phyloP scores from a whole-genome alignment of 208 protist species.

The Trypanosoma cruzi region DNA sequence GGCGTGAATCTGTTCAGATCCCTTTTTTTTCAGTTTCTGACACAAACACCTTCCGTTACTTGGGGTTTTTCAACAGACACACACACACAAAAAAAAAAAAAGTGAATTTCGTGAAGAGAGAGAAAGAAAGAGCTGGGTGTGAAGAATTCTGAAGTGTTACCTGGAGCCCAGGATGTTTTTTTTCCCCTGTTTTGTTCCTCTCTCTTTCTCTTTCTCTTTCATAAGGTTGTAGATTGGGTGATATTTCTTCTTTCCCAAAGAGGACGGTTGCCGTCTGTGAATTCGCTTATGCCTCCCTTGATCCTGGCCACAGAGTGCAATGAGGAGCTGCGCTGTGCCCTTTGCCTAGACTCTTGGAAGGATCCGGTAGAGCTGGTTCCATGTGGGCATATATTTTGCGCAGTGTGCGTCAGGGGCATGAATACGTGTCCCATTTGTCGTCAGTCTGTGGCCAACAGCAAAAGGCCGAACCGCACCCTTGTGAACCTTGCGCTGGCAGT shows the following conservation, averaged over 20 bases:
- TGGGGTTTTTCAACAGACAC: too few relatives aligned
- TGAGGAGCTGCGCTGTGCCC: conserved; percentile 69
- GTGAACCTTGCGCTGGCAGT: conserved; percentile 72
- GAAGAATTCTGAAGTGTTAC: too few relatives aligned
- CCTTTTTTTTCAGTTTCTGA: too few relatives aligned
- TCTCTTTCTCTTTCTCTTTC: too few relatives aligned
- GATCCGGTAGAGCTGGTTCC: conserved; percentile 47
- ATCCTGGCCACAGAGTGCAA: conserved; percentile 52
- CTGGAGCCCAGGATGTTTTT: too few relatives aligned
- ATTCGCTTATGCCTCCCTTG: conserved; percentile 29
- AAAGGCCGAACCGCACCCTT: conserved; percentile 62
- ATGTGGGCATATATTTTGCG: conserved; percentile 68
- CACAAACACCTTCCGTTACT: too few relatives aligned
- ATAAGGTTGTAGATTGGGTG: not conserved
- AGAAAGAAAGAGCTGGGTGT: too few relatives aligned
- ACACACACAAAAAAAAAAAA: too few relatives aligned
- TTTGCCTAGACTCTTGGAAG: conserved; percentile 82
- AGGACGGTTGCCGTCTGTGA: conserved; percentile 22
- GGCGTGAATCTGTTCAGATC: too few relatives aligned
- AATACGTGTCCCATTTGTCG: conserved; percentile 71
- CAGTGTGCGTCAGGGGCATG: conserved; percentile 38
- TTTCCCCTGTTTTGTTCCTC: not conserved
- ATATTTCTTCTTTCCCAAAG: not conserved
- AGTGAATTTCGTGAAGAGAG: too few relatives aligned
- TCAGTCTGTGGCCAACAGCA: conserved; percentile 23